phyloP scores from a whole-genome alignment of 2,329 filamentous ascomycete genomes.

The Exophiala mesophila region DNA sequence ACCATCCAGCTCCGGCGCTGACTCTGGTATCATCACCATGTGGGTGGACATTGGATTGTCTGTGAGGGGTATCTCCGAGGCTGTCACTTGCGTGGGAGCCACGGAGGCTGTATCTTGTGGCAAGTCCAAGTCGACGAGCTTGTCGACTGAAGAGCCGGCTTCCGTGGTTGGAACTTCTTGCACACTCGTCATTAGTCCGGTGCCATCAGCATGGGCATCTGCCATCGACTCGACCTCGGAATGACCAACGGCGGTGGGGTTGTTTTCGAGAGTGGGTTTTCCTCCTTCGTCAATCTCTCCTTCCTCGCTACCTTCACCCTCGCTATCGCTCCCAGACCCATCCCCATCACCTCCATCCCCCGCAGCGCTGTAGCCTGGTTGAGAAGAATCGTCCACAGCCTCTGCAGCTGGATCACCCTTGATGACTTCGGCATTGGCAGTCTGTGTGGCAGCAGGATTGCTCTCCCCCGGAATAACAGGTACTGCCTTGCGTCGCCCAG shows the following conservation, averaged over 20 bases:
- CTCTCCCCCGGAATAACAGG: conserved; percentile 5
- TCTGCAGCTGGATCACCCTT: conserved; percentile 8
- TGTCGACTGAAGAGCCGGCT: neutral
- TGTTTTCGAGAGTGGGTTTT: neutral
- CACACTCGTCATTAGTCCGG: too few relatives aligned
- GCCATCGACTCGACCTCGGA: too few relatives aligned
- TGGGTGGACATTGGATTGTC: too few relatives aligned
- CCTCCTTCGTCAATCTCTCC: conserved; percentile 24
- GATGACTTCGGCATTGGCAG: conserved; percentile 3
- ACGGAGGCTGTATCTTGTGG: neutral
- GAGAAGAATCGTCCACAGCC: conserved; percentile 2
- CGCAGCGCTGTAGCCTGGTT: neutral
- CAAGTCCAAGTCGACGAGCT: neutral
- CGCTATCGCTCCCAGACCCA: conserved; percentile 19
- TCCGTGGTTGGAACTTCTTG: neutral
- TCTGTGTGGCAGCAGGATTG: neutral
- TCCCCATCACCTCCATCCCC: conserved; percentile 10
- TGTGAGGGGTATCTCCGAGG: too few relatives aligned
- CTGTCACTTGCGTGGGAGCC: too few relatives aligned
- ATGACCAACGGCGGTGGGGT: neutral
- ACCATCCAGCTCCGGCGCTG: too few relatives aligned
- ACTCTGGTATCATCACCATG: too few relatives aligned
- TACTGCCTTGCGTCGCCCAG: conserved; percentile 20
- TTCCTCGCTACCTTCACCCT: conserved; percentile 27
- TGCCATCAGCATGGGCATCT: too few relatives aligned